phyloP scores from a whole-genome alignment of 2,329 filamentous ascomycete genomes.

The Fusarium globosum region DNA sequence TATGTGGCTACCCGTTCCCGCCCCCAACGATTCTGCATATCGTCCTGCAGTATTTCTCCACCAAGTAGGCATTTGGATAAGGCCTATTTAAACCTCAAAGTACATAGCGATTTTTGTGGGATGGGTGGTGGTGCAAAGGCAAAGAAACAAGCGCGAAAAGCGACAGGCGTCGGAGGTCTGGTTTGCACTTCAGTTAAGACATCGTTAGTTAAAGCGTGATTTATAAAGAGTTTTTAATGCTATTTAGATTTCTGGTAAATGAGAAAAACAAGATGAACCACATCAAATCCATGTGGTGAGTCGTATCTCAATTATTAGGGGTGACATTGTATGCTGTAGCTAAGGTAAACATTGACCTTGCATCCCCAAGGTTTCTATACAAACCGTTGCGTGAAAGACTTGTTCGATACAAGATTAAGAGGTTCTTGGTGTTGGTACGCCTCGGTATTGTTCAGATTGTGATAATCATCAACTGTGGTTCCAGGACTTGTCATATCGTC shows the following conservation, averaged over 20 bases:
- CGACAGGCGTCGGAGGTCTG: conserved; percentile 6
- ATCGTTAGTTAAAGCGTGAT: conserved; percentile 3
- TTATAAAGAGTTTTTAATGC: background rate
- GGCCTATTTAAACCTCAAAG: background rate
- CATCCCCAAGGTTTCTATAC: background rate
- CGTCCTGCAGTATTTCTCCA: background rate
- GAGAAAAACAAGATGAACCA: background rate
- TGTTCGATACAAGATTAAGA: background rate
- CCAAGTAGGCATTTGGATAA: conserved; percentile 1
- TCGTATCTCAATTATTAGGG: background rate
- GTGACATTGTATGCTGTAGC: background rate
- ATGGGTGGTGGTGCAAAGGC: background rate
- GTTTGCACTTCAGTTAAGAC: background rate
- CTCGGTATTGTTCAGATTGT: background rate
- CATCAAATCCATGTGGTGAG: background rate
- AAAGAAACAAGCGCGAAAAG: background rate
- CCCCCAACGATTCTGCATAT: background rate
- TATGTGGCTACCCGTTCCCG: background rate
- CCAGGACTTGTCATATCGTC: background rate
- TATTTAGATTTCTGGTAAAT: background rate
- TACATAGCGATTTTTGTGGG: background rate
- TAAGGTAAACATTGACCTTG: background rate
- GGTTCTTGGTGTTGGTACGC: background rate
- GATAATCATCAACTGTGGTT: background rate
- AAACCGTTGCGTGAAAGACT: background rate